A percentile compares a stretch with the other conserved stretches of the same genome.
Conservation (phyloP, 495 filamentous ascomycete genomes). For the Stereocaulon alpinum region DNA sequence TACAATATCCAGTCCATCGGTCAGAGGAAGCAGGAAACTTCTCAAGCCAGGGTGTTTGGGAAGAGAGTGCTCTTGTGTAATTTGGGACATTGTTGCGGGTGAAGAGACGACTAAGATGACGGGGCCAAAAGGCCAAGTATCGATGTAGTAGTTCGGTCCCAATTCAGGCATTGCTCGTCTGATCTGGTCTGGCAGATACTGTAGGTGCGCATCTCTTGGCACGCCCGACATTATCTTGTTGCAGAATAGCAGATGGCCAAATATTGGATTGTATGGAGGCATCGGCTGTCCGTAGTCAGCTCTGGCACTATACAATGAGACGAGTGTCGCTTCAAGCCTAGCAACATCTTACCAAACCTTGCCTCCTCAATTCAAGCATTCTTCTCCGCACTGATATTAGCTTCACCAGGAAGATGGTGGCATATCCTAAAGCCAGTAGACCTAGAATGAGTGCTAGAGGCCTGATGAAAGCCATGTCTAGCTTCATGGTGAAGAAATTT, state of each 20-base stretch:
- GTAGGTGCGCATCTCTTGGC: conserved; percentile 13
- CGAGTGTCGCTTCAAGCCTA: neutral
- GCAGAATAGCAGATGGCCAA: conserved; percentile 22
- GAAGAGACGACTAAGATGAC: conserved; percentile 30
- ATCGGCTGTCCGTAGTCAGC: conserved; percentile 13
- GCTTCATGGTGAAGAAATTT: neutral
- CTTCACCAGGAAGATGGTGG: neutral
- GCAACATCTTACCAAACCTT: neutral
- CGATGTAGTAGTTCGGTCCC: conserved; percentile 33
- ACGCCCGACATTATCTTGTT: conserved; percentile 12
- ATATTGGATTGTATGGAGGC: conserved; percentile 22
- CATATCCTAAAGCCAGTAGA: neutral
- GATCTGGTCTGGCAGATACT: conserved; percentile 12
- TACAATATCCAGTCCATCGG: conserved; percentile 29
- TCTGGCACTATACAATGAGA: neutral
- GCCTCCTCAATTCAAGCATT: neutral
- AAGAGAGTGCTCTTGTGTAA: conserved; percentile 26
- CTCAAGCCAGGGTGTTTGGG: conserved; percentile 27
- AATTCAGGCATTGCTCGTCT: conserved; percentile 12
- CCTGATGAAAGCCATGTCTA: neutral
- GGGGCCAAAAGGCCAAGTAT: conserved; percentile 34
- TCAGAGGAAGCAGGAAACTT: conserved; percentile 28
- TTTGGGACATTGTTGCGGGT: conserved; percentile 29
- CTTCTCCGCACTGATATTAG: neutral
- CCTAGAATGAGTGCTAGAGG: neutral